Evolutionary conservation across 345 rosid species (phyloP), one percentile per base, ranked within the genome.

Genomic region (Citrus medica): DNA sequence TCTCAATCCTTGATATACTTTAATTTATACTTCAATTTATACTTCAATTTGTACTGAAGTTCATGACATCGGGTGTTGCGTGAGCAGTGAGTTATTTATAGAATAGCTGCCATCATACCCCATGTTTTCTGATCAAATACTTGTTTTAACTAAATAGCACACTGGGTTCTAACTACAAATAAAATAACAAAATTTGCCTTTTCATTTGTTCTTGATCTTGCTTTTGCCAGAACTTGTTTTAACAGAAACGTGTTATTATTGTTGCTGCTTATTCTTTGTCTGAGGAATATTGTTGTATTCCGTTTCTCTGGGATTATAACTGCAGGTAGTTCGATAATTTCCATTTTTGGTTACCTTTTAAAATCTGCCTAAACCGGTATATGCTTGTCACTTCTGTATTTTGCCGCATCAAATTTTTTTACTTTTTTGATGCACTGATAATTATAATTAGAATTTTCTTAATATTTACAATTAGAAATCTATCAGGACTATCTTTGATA

Each of bases 51-150:
- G 12, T 16, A 53, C 58, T 30, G 35, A 70, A 70, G 67, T 5
- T 12, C 51, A 27, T 67, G 72, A 62, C 75, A 21, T 6, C 67
- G 82, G 84, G 81, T 66, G 70, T 65, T n/a, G 82, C 16, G 42
- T 67, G 78, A 76, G 82, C 82, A 67, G 81, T 76, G 42, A 76
- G 80, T 82, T 79, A 25, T 69, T 77, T 46, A 81, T 85, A 74
- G 80, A 79, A 67, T 86, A 78, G 82, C 85, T 56, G 83, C 83
- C 83, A 42, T 67, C 63, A 17, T 35, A 69, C 80, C 73, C 12
- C 5, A 46, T 46, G 17, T 3, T 46, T 46, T 46, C 38, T 46
- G 28, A 42, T 69, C 58, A 25, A 5, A 65, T 32, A 5, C 24
- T 6, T 27, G 24, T 74, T 60, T 74, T 40, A 73, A 30, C 69